Evolutionary conservation across 2,329 filamentous ascomycete genomes (phyloP).

Genomic region (Thielaviopsis euricoi): DNA sequence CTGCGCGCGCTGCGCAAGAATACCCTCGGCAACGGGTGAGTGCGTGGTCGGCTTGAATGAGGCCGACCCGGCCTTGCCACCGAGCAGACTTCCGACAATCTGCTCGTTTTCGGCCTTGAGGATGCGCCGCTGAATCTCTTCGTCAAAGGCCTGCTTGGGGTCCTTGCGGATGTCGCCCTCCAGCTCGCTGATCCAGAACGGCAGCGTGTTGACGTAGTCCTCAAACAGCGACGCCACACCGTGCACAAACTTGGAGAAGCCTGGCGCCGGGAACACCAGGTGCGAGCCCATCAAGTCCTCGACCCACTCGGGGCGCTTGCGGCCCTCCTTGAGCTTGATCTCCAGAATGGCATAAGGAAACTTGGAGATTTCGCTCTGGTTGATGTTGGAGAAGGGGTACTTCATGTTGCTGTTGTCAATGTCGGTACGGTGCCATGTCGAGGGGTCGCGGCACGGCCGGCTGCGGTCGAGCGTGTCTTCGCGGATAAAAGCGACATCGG

Average conservation of each 20-base stretch:
- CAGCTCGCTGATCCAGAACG: constrained; percentile 87
- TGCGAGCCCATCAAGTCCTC: constrained; percentile 86
- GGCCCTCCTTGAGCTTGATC: constrained; percentile 67
- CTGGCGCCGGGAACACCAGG: constrained; percentile 72
- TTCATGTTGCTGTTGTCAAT: constrained; percentile 71
- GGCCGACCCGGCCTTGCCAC: constrained; percentile 29
- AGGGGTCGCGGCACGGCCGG: constrained; percentile 75
- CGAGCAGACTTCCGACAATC: constrained; percentile 76
- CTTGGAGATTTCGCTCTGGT: constrained; percentile 76
- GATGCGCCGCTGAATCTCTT: constrained; percentile 71
- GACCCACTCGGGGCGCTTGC: constrained; percentile 69
- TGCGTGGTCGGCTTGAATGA: constrained; percentile 44
- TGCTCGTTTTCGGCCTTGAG: constrained; percentile 74
- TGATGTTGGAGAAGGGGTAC: constrained; percentile 74
- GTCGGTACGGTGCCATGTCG: constrained; percentile 80
- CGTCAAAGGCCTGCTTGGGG: constrained; percentile 75
- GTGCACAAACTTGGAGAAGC: constrained; percentile 95
- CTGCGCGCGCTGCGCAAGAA: constrained; percentile 22
- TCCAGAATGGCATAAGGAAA: constrained; percentile 88
- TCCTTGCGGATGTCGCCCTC: constrained; percentile 90
- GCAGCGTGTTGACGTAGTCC: constrained; percentile 87
- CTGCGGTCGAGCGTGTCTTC: constrained; percentile 61
- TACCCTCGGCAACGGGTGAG: constrained; percentile 52
- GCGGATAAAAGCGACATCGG: constrained; percentile 73
- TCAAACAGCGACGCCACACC: constrained; percentile 85